A percentile compares a stretch with the other conserved stretches of the same genome.
Evolutionary conservation across 2,329 filamentous ascomycete species (phyloP).

Genomic region (Diaporthe citrichinensis): DNA sequence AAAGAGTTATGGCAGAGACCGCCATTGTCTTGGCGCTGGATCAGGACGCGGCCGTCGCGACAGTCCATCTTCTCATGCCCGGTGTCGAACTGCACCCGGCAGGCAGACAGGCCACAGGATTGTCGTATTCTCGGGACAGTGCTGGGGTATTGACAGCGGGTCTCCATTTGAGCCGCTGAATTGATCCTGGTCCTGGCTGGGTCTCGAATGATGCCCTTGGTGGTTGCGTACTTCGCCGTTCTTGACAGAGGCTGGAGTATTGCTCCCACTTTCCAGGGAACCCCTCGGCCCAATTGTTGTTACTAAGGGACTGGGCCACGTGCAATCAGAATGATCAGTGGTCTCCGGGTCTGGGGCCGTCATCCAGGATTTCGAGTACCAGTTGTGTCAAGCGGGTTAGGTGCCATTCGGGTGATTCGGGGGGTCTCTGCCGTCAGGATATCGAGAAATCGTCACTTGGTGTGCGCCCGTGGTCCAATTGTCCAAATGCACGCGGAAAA

Average conservation of each 20-base stretch:
- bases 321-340: background rate
- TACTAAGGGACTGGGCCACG: background rate
- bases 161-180: background rate
- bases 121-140: background rate
- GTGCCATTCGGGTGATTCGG: constrained; percentile 1
- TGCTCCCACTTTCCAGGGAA: background rate
- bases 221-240: background rate
- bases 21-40: constrained; percentile 17
- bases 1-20: constrained; percentile 19
- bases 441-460: background rate
- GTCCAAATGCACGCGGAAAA: constrained; percentile 3
- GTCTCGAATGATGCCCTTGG: background rate
- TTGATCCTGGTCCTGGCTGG: background rate
- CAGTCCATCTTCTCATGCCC: background rate
- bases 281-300: background rate
- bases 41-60: constrained; percentile 2
- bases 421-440: background rate
- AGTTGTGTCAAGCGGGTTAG: background rate
- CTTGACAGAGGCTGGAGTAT: background rate
- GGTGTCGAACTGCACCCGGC: background rate
- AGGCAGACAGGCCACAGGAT: background rate
- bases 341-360: background rate
- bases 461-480: background rate
- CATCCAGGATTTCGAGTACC: background rate
- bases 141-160: background rate